Base-by-base conservation (phyloP, 2,329 filamentous ascomycete genomes). In the Delphinella strobiligena region DNA sequence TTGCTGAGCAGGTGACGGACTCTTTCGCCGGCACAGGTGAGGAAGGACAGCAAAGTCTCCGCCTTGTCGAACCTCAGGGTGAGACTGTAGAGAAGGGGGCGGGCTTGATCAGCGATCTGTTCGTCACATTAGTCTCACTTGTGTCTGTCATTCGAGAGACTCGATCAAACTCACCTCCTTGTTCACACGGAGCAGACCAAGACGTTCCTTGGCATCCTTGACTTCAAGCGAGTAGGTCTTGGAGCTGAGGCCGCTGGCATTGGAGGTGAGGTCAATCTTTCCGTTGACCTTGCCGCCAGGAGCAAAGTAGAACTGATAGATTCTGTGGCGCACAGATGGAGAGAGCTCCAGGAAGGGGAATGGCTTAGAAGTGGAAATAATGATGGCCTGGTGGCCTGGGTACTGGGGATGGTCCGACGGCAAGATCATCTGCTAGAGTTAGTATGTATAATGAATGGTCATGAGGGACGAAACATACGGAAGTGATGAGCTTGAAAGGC, bases 281-380 rank as follows among this genome's bases (percentile, higher is more conserved):
- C 45, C 46, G 14, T 49, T 37, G 3, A 35, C 19, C 18, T 50
- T 32, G 19, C 51, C 50, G 14, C 50, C 49, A 11, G 47, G 47
- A 16, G 51, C 49, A 40, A 61, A 53, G 33, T 56, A 52, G 37
- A 51, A 47, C 16, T 40, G 38, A 38, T 55, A 54, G 41, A 61
- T 51, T 19, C 48, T 52, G n/a, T n/a, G n/a, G n/a, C 10, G 34
- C 41, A 24, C 54, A 56, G 17, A 55, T 44, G 9, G 51, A 48
- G 2, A 42, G n/a, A n/a, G n/a, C n/a, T n/a, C n/a, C n/a, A n/a
- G n/a, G n/a, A n/a, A n/a, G 29, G 0, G 53, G 47, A 0, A 63
- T 51, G 18, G 48, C 46, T 37, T 58, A 36, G 48, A 61, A 54
- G 0, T 41, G 45, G 47, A 62, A 60, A 63, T 19, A 18, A 62